Base-by-base conservation (phyloP, 2,329 filamentous ascomycete genomes). In the Talaromyces sp. region DNA sequence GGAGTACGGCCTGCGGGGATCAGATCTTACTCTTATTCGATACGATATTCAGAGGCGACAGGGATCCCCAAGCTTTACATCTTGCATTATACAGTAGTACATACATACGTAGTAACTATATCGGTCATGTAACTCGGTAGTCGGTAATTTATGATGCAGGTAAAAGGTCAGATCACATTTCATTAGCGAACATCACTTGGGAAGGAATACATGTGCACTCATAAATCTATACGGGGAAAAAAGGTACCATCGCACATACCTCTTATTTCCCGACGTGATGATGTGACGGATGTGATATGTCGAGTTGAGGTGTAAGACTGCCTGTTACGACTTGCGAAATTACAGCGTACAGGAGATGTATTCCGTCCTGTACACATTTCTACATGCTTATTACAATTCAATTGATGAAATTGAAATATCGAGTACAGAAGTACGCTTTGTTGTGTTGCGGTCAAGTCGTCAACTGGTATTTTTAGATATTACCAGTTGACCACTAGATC, bases 251-350 rank as follows among this genome's bases (percentile, higher is more conserved):
- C 49, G 27, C 49, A 52, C 50, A 19, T 33, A 54, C 50, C 16
- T 54, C 50, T 54, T 54, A 35, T 13, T 22, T 22, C 10, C 31
- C 50, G n/a, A 37, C 3, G 56, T 58, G 54, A 24, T 58, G 35
- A 24, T 57, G 33, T 39, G 52, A 57, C n/a, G 37, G 35, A 57
- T 57, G 54, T 57, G 54, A 57, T 33, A 35, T 41, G 35, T 58
- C 56, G 37, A 58, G 14, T 43, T 39, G 14, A 13, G 33, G 56
- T 24, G 56, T 43, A 43, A 58, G 56, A 31, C 27, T 31, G 35
- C 41, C 9, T 24, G 35, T 58, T 41, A 35, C 33, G 19, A 37
- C 35, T 58, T 58, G n/a, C 56, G 35, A 27, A 35, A 8, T 58
- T 35, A 35, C 16, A 33, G n/a, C 49, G 1, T 52, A 52, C 24